These are phyloP conservation scores for Solanum virginianum DNA, from an alignment of 257 asterid genomes.

Conservation along the genomic window DNA sequence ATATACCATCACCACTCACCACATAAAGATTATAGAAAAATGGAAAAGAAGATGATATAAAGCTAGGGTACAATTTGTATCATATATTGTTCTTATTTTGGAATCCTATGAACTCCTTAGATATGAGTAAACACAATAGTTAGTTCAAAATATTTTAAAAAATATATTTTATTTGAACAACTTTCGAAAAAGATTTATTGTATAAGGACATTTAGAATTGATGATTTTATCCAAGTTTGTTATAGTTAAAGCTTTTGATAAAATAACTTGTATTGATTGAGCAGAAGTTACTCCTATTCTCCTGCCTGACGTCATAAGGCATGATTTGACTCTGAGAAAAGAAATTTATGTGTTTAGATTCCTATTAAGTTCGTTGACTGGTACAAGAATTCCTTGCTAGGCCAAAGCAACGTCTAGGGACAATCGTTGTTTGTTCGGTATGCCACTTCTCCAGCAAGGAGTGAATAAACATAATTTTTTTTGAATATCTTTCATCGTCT, in stretches of 20 bases:
- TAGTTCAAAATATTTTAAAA: no score
- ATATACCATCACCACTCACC: not conserved
- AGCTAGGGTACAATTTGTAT: no score
- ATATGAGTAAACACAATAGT: no score
- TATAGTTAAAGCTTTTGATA: not conserved
- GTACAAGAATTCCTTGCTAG: not conserved
- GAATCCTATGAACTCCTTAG: not conserved
- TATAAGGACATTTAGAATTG: not conserved
- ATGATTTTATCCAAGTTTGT: not conserved
- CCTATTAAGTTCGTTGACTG: no score
- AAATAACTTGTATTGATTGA: not conserved
- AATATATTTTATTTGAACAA: no score
- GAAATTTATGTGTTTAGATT: no score
- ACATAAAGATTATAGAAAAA: no score
- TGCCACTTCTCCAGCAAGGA: not conserved
- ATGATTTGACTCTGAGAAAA: no score
- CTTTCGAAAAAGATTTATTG: no score
- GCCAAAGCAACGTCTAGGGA: not conserved
- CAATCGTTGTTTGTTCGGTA: not conserved
- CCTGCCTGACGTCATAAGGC: not conserved
- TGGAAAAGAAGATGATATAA: not conserved
- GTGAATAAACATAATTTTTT: no score
- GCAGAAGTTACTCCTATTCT: not conserved
- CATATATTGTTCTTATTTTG: no score
- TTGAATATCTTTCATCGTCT: no score